A percentile compares a stretch with the other conserved stretches of the same genome.
Conservation (phyloP, 768 basidiomycete species). For the Nidularia pulvinata region DNA sequence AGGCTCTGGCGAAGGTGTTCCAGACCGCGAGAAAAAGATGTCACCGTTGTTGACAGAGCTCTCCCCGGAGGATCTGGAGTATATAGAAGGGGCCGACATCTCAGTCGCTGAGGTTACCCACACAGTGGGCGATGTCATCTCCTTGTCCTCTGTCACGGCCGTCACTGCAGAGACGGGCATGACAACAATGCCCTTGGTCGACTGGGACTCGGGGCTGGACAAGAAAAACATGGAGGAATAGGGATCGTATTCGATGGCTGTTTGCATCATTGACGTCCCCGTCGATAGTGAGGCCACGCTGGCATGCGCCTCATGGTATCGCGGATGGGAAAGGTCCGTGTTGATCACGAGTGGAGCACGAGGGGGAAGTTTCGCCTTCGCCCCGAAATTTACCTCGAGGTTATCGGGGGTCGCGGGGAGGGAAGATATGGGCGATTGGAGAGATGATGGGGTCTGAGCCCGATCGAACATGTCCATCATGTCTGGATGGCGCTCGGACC, state of each 20-base stretch:
- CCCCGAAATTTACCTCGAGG: conserved; percentile 37
- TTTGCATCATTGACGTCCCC: conserved; percentile 70
- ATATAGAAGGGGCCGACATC: conserved; percentile 44
- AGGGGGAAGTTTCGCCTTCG: conserved; percentile 27
- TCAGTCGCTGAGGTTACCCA: conserved; percentile 49
- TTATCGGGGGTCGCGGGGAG: conserved; percentile 60
- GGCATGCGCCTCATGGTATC: conserved; percentile 44
- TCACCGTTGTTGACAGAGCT: conserved; percentile 26
- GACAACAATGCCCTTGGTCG: conserved; percentile 32
- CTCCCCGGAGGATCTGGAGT: conserved; percentile 35
- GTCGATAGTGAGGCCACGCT: conserved; percentile 45
- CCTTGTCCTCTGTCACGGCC: conserved; percentile 48
- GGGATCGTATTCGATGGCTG: conserved; percentile 67
- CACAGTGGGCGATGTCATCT: conserved; percentile 48
- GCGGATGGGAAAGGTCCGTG: conserved; percentile 44
- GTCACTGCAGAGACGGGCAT: conserved; percentile 37
- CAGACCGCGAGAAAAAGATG: conserved; percentile 30
- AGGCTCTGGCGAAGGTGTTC: conserved; percentile 26
- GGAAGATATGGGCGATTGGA: conserved; percentile 51
- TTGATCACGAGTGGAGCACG: conserved; percentile 58
- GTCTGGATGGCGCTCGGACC: conserved; percentile 30
- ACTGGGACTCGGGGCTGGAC: conserved; percentile 39
- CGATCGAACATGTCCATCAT: conserved; percentile 41
- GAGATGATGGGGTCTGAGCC: conserved; percentile 48
- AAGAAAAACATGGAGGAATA: conserved; percentile 60